Evolutionary conservation across 768 basidiomycete genomes (phyloP), one percentile per base, ranked within the genome.

Genomic region (Sporobolomyces pararoseus): DNA sequence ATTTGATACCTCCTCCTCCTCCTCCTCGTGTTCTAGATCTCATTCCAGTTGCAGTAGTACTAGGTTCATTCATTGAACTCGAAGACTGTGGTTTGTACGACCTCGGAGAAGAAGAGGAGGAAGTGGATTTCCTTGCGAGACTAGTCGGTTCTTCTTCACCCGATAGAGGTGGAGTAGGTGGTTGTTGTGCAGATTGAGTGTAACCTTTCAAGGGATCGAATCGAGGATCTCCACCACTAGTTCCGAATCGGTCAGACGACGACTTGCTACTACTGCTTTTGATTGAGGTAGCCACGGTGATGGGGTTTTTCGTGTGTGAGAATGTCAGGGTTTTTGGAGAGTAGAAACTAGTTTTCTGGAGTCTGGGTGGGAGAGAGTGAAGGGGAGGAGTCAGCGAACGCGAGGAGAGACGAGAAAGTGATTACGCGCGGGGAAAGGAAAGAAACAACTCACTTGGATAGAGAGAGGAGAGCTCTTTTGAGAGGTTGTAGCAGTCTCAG

Each of bases 161-260:
- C 17, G 58, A 59, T 4, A 19, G 39, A 31, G 58, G 58, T 10
- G 58, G 58, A 4, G 58, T 46, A n/a, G 25, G 37, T 10, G 57
- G 57, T 12, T 19, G 27, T 42, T 42, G 39, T 9, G 39, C 17
- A 42, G 39, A 42, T 10, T 53, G 52, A 53, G 52, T 16, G 57
- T 58, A 58, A 10, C 57, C 57, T 58, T 31, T 35, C 14, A 58
- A 37, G 4, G 57, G 57, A 31, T 58, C 57, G n/a, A 58, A 60
- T 16, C 13, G 52, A 31, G 25, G 16, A 17, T 14, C 50, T 51
- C 50, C 50, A 51, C 50, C n/a, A 42, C 10, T 42, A 42, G 39
- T 42, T 42, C 10, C 9, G 9, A 9, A 17, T 42, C 10, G 17
- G 39, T 53, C 47, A 21, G 47, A 23, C 17, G 47, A 49, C 39